A percentile compares a stretch with the other conserved stretches of the same genome.
Conservation (phyloP, 352 stramenopile species). For the Phytopythium chamaehyphon region DNA sequence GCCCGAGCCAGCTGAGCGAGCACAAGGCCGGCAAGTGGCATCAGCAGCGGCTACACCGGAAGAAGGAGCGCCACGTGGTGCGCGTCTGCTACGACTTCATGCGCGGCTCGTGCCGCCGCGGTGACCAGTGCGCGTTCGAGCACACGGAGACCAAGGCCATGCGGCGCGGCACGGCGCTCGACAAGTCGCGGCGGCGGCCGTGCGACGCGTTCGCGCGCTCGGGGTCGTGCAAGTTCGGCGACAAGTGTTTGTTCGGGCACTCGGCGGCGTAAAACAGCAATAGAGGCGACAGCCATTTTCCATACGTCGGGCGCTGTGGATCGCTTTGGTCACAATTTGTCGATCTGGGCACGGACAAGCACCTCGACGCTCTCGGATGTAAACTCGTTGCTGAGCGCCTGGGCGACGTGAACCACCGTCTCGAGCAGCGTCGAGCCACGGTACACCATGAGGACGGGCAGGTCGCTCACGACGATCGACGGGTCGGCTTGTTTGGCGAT, state of each 20-base stretch:
- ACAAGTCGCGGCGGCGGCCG: slow-evolving; percentile 46
- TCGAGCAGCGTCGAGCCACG: slow-evolving; percentile 45
- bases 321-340: slow-evolving; percentile 6
- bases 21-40: slow-evolving; percentile 83
- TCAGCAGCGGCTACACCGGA: slow-evolving; percentile 61
- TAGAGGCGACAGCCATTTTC: slow-evolving; percentile 2
- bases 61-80: slow-evolving; percentile 60
- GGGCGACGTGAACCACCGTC: slow-evolving; percentile 51
- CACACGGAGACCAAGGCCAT: slow-evolving; percentile 72
- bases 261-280: slow-evolving; percentile 1
- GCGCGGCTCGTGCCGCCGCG: slow-evolving; percentile 59
- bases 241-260: slow-evolving; percentile 74
- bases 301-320: too few relatives aligned
- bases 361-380: slow-evolving; percentile 39
- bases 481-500: slow-evolving; percentile 61
- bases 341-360: slow-evolving; percentile 35
- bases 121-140: slow-evolving; percentile 67
- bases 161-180: slow-evolving; percentile 37
- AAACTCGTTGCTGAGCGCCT: slow-evolving; percentile 59
- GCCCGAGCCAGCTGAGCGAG: slow-evolving; percentile 61
- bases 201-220: slow-evolving; percentile 48
- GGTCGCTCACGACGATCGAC: slow-evolving; percentile 55
- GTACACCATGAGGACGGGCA: slow-evolving; percentile 71
- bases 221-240: slow-evolving; percentile 63
- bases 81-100: slow-evolving; percentile 85